Base-by-base conservation (phyloP, 495 filamentous ascomycete genomes). In the Viridothelium virens region DNA sequence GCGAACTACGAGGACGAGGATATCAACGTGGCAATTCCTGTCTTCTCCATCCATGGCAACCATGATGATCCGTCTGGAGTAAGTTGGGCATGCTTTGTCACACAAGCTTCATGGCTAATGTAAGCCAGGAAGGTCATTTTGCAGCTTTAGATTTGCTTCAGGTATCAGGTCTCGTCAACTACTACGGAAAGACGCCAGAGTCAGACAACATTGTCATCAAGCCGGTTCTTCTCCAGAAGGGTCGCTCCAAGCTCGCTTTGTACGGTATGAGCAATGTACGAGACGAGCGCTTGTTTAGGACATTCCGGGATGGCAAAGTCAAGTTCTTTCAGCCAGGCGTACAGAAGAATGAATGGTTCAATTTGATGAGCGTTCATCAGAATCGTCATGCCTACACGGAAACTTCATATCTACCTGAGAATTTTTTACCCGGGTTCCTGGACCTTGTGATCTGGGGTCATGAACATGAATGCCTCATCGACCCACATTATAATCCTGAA, bases 1-100 rank as follows among this genome's bases (percentile, higher is more conserved):
- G 93, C 96, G 73, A 99, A 99, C 75, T 99, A 97, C 72, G 90
- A 97, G 73, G 94, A 99, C 70, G 85, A 92, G 33, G 92, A 99
- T 73, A 96, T 99, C 72, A 99, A 99, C 70, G 87, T 99, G 67
- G 91, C 92, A 12, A 96, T 97, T 56, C 94, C 94, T 0, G 91
- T 99, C 41, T 99, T 99, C 73, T 96, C 92, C 1, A 99, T 99
- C 62, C 94, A 99, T 72, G 94, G 94, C 38, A 99, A 99, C 74
- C 94, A 99, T 78, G 94, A 99, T 72, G 94, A 99, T 75, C 94
- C 94, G 0, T 91, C 91, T 53, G 94, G 95, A 6, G 78, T 80
- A 74, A 33, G 73, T 5, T 70, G 47, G 33, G 14, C 10, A 33
- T 39, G 36, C 16, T 12, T 18, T 36, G 41, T 34, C 53, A 18